These are phyloP conservation scores for Monilinia polystroma DNA, from an alignment of 2,329 filamentous ascomycete genomes.

Conservation along the genomic window DNA sequence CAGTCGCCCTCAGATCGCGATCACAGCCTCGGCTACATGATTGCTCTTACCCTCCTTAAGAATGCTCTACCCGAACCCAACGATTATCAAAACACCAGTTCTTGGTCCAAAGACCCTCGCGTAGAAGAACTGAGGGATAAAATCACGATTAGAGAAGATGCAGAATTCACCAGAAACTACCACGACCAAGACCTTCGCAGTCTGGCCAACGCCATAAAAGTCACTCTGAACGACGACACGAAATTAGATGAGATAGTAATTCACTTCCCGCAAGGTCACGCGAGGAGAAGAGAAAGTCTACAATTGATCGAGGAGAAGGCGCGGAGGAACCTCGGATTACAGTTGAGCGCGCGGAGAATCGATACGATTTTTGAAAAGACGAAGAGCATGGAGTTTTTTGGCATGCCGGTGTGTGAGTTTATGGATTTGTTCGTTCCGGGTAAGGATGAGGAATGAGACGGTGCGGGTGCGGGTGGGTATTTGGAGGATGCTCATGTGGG, in stretches of 20 bases:
- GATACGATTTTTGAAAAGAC: slow-evolving; percentile 16
- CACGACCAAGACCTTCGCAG: slow-evolving; percentile 36
- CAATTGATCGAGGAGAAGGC: slow-evolving; percentile 32
- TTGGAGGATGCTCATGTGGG: background rate
- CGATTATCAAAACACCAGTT: slow-evolving; percentile 21
- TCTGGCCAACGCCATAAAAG: slow-evolving; percentile 36
- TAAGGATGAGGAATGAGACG: slow-evolving; percentile 3
- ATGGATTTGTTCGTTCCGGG: slow-evolving; percentile 23
- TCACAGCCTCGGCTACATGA: slow-evolving; percentile 42
- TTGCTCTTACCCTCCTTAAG: slow-evolving; percentile 41
- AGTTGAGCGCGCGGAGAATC: slow-evolving; percentile 28
- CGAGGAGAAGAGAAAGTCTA: slow-evolving; percentile 29
- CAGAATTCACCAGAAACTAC: slow-evolving; percentile 40
- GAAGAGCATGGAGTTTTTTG: slow-evolving; percentile 25
- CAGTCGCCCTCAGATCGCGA: slow-evolving; percentile 41
- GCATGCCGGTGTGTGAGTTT: slow-evolving; percentile 18
- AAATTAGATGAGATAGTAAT: slow-evolving; percentile 39
- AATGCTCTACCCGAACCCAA: slow-evolving; percentile 25
- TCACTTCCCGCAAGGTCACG: slow-evolving; percentile 43
- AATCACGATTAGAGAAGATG: slow-evolving; percentile 36
- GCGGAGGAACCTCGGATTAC: slow-evolving; percentile 31
- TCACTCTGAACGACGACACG: slow-evolving; percentile 35
- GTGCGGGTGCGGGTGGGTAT: background rate
- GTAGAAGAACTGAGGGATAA: slow-evolving; percentile 32
- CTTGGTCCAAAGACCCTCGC: slow-evolving; percentile 11